A percentile compares a stretch with the other conserved stretches of the same genome.
Conservation (phyloP, 192 early-diverging fungal species). For the Haplosporangium gracile region DNA sequence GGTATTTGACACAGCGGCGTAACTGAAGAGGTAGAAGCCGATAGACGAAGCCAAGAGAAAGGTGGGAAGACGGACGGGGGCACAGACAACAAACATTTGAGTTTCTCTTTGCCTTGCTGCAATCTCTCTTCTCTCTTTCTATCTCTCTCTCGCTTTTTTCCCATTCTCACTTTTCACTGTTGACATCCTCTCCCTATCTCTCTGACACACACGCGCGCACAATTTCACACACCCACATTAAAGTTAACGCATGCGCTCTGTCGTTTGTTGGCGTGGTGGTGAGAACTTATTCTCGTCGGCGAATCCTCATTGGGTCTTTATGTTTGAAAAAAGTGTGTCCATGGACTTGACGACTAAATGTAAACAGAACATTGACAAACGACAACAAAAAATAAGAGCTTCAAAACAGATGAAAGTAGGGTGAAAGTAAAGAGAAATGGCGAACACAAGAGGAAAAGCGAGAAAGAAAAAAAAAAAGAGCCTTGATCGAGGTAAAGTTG, state of each 20-base stretch:
- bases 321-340: not conserved
- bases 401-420: not conserved
- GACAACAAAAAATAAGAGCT: not conserved
- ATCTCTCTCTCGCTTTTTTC: not conserved
- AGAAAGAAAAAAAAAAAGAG: not conserved
- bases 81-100: no score
- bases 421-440: not conserved
- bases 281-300: slow-evolving; percentile 1
- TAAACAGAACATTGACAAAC: not conserved
- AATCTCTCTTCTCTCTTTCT: not conserved
- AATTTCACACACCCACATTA: not conserved
- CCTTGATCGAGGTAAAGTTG: not conserved
- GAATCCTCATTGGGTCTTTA: not conserved
- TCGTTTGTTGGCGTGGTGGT: not conserved
- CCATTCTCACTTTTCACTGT: not conserved
- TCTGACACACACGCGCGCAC: not conserved
- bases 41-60: no score
- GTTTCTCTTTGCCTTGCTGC: no score
- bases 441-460: not conserved
- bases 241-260: not conserved
- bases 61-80: no score
- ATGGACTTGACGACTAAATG: not conserved
- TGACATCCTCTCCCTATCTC: not conserved
- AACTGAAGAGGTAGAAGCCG: no score
- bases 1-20: not conserved